Base-by-base conservation (phyloP, 345 rosid genomes). In the Citrus medica region DNA sequence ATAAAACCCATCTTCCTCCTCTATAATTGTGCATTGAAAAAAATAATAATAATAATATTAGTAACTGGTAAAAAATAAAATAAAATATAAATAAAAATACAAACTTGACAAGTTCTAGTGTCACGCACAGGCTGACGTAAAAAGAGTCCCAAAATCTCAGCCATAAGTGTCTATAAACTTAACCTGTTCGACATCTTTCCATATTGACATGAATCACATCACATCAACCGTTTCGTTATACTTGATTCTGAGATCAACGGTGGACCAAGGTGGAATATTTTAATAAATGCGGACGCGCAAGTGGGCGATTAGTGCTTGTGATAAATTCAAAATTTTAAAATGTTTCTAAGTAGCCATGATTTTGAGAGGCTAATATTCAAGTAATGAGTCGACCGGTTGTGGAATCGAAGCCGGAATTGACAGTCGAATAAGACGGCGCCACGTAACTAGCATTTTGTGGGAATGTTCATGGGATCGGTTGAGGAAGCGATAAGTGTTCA, bases 351-450 rank as follows among this genome's bases (percentile, higher is more conserved):
- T 21, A 4, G 46, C 24, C 7, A 7, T 22, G 56, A 42, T 59
- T 75, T 71, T 30, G 0, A 73, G 62, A 67, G 58, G 81, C 64
- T 9, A 16, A 16, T 1, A 19, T 28, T 8, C 4, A 1, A 10
- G 63, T 21, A 66, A 9, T n/a, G 7, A 9, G 77, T 21, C 56
- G 25, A 76, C 64, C 48, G 1, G 24, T 64, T 9, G 70, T 16
- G n/a, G 17, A 71, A 56, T 25, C 82, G 27, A 5, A 65, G n/a
- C 51, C 65, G 71, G 75, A 80, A 66, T 60, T 60, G 77, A 28
- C 56, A 9, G 24, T 25, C 79, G 32, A 84, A 84, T 76, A 60
- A 78, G 21, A 67, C 56, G 16, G 6, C 71, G 82, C 69, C 84
- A 84, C 73, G 83, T 82, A 59, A 53, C 0, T 19, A 10, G 4